These are phyloP conservation scores for Alternaria ethzedia DNA, from an alignment of 2,329 filamentous ascomycete species.

Conservation along the genomic window DNA sequence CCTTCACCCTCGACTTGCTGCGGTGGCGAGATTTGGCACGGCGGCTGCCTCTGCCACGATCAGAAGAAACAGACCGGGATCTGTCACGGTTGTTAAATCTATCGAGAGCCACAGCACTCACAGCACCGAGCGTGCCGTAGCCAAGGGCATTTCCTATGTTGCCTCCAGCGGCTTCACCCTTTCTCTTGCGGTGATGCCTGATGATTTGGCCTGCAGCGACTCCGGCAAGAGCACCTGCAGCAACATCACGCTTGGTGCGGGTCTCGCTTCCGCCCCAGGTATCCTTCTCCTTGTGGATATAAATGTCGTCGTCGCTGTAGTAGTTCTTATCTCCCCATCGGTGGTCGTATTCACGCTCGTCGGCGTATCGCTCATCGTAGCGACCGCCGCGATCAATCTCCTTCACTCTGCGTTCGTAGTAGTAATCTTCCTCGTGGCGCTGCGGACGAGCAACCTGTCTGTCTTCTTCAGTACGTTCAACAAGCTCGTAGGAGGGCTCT, in stretches of 20 bases:
- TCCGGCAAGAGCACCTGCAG: constrained; percentile 67
- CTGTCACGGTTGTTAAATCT: constrained; percentile 57
- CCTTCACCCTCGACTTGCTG: constrained; percentile 54
- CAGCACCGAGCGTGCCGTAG: constrained; percentile 66
- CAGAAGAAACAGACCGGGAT: constrained; percentile 49
- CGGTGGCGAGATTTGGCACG: constrained; percentile 40
- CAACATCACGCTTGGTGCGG: constrained; percentile 63
- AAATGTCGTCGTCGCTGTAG: constrained; percentile 68
- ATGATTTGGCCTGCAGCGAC: constrained; percentile 66
- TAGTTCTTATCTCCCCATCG: constrained; percentile 52
- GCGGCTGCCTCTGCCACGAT: constrained; percentile 31
- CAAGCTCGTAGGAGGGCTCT: constrained; percentile 65
- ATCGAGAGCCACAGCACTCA: constrained; percentile 65
- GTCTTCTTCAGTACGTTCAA: constrained; percentile 65
- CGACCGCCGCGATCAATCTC: constrained; percentile 60
- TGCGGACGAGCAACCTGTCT: constrained; percentile 54
- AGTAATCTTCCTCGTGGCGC: constrained; percentile 64
- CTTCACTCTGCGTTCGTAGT: constrained; percentile 64
- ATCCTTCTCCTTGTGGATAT: constrained; percentile 62
- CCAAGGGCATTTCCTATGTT: constrained; percentile 62
- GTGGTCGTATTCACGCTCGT: constrained; percentile 40
- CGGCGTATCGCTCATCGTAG: constrained; percentile 45
- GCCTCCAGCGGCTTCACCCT: constrained; percentile 62
- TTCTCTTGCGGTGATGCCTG: constrained; percentile 62
- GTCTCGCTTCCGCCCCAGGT: constrained; percentile 52